Conservation (phyloP, 306 rosid species). For the Canavalia ensiformis region DNA sequence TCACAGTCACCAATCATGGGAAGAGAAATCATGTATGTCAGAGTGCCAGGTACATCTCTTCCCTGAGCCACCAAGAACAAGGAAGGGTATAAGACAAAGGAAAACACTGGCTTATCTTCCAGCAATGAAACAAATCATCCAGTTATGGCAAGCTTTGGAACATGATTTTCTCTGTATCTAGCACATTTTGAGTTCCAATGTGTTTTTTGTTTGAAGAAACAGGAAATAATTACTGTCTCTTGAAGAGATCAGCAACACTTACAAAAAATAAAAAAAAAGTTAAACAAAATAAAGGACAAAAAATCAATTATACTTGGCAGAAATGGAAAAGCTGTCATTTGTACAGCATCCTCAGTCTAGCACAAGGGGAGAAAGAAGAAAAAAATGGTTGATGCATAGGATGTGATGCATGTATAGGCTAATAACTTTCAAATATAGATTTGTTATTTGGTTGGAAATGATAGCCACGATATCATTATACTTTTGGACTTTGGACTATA, state of each 20-base stretch:
- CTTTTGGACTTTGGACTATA: not conserved
- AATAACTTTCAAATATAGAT: not conserved
- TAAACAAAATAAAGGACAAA: slow-evolving; percentile 36
- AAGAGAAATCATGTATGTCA: slow-evolving; percentile 45
- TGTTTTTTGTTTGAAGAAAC: slow-evolving; percentile 36
- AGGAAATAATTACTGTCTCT: not conserved
- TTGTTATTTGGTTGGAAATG: not conserved
- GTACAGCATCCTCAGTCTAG: slow-evolving; percentile 22
- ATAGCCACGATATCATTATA: not conserved
- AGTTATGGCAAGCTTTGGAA: slow-evolving; percentile 45
- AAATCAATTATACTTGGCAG: slow-evolving; percentile 37
- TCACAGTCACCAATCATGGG: slow-evolving; percentile 53
- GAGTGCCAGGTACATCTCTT: slow-evolving; percentile 42
- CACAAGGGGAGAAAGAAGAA: not conserved
- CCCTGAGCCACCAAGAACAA: slow-evolving; percentile 41
- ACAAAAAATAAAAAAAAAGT: slow-evolving; percentile 7
- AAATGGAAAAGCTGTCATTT: slow-evolving; percentile 39
- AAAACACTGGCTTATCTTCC: slow-evolving; percentile 48
- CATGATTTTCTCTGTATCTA: slow-evolving; percentile 39
- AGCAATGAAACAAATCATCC: slow-evolving; percentile 48
- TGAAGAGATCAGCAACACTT: slow-evolving; percentile 3
- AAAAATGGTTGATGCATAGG: not conserved
- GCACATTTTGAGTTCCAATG: slow-evolving; percentile 53
- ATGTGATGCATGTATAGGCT: not conserved
- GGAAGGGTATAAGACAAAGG: slow-evolving; percentile 43